Base-by-base conservation (phyloP, 2,329 filamentous ascomycete species). In the Capronia epimyces region DNA sequence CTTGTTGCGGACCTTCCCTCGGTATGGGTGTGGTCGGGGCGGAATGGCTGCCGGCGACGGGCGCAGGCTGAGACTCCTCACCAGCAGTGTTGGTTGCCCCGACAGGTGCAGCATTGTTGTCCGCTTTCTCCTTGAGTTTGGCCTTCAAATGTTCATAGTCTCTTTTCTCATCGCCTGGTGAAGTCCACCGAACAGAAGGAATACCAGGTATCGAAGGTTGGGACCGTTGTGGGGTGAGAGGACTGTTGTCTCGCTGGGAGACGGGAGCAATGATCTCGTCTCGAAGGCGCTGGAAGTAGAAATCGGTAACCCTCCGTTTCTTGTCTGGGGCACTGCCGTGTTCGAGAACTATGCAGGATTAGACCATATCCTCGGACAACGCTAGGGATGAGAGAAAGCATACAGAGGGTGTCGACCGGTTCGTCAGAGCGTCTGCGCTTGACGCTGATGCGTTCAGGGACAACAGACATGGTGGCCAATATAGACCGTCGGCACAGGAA, bases 351-450 rank as follows among this genome's bases (percentile, higher is more conserved):
- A 43, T 21, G 29, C 15, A 34, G 3, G 39, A 15, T 54, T 39
- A 53, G 46, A 21, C 40, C 16, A 10, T n/a, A n/a, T n/a, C n/a
- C n/a, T 32, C 3, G 27, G 41, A 36, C 20, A 44, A 37, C 15
- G 40, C 5, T 18, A 24, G 42, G 29, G 21, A 27, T 34, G 29
- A 27, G 36, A 9, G 21, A 49, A 41, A 29, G 61, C 60, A 43
- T 72, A 76, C 73, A 74, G 43, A 79, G 66, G 18, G 73, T 71
- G 53, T 80, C 77, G n/a, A 79, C 72, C 2, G 78, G 76, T 42
- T 77, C 75, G 47, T 81, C 77, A 49, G 74, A 72, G 49, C 77
- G 73, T 57, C 78, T 76, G 49, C 78, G 72, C 66, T 81, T 81
- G 62, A 81, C 73, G 20, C 71, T 73, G 44, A 77, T 75, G 34